Base-by-base conservation (phyloP, 2,329 filamentous ascomycete genomes). In the Purpureocillium takamizusanense region DNA sequence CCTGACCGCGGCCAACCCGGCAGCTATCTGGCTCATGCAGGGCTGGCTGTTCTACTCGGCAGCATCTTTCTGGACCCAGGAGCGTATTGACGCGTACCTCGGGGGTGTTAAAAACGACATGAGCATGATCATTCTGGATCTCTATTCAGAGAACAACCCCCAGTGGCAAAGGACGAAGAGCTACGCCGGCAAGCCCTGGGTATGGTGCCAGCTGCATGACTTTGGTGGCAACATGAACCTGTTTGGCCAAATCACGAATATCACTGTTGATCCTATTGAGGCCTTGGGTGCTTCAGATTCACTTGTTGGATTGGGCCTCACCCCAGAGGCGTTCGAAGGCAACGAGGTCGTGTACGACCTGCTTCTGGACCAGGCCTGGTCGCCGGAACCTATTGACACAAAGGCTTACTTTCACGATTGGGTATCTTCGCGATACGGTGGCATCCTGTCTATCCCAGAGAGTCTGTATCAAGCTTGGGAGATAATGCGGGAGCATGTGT, bases 311-410 rank as follows among this genome's bases (percentile, higher is more conserved):
- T 66, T 70, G 37, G 69, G 70, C 2, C 51, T 69, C 4, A 67
- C 66, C 1, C 64, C 66, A 44, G 70, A 74, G 40, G 67, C 61
- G 8, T 68, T 72, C 44, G 69, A 71, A 44, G 69, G 69, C 14
- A 73, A 73, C 42, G 69, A 74, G 38, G 63, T 74, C 42, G 57
- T 74, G 40, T 73, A 73, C 46, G 62, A 67, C 38, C 49, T 73
- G 1, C 55, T 74, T 0, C 57, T 74, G 1, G 66, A 70, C 40
- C 70, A 74, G 47, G 69, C 67, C 3, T 74, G 70, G 70, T 61
- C 58, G 2, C 31, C 33, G 7, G 50, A 47, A 1, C 59, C 69
- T 1, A 62, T 74, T 33, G 55, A 72, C 35, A 68, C 65, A 0
- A 40, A 52, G 4, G 21, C 39, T 1, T 74, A 73, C 48, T 73